These are phyloP conservation scores for Antrodiella citrinella DNA, from an alignment of 768 basidiomycete species.

Conservation along the genomic window DNA sequence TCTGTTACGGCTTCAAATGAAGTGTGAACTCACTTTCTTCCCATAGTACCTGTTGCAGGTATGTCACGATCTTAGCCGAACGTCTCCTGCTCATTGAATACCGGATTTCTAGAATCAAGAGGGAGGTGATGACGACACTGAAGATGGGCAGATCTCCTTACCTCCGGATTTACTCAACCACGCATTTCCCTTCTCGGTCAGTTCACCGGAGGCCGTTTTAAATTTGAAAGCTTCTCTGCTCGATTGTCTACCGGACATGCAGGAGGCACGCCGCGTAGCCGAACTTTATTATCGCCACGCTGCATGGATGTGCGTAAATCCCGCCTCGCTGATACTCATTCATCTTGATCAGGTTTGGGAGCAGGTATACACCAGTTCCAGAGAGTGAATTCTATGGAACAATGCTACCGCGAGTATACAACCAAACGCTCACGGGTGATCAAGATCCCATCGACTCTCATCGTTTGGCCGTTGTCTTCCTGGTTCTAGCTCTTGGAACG, in stretches of 20 bases:
- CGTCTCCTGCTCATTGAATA: constrained; percentile 2
- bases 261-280: constrained; percentile 28
- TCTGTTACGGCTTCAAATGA: constrained; percentile 5
- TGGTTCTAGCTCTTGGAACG: constrained; percentile 57
- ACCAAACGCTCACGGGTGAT: constrained; percentile 27
- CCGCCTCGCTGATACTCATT: background rate
- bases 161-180: constrained; percentile 49
- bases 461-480: constrained; percentile 49
- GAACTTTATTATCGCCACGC: constrained; percentile 58
- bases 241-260: constrained; percentile 35
- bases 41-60: constrained; percentile 60
- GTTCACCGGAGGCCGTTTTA: constrained; percentile 33
- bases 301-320: constrained; percentile 54
- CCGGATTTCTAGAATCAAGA: constrained; percentile 42
- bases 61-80: constrained; percentile 12
- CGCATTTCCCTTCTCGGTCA: constrained; percentile 47
- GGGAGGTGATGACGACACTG: constrained; percentile 44
- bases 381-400: constrained; percentile 46
- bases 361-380: constrained; percentile 61
- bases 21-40: constrained; percentile 7
- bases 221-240: constrained; percentile 37
- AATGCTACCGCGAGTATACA: constrained; percentile 47
- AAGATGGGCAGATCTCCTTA: constrained; percentile 30
- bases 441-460: constrained; percentile 40
- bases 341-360: background rate